Conservation (phyloP, 1,284 basidiomycete species). For the Kwoniella shivajii region DNA sequence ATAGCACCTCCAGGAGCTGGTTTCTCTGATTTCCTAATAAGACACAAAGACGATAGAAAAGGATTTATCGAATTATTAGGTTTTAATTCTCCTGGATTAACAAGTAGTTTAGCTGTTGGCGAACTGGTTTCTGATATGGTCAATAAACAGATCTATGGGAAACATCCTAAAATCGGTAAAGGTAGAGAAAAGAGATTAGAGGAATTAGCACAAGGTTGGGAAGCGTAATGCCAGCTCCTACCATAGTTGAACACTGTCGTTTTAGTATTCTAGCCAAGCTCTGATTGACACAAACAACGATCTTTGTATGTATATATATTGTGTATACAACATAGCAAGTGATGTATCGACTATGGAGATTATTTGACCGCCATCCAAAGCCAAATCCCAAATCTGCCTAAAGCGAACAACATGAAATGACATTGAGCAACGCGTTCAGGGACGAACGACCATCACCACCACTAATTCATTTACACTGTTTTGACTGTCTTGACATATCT, state of each 20-base stretch:
- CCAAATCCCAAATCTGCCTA: too few species aligned
- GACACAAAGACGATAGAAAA: conserved; percentile 40
- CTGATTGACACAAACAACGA: too few species aligned
- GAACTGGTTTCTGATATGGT: conserved; percentile 56
- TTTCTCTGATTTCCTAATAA: conserved; percentile 78
- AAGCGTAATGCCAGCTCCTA: conserved; percentile 7
- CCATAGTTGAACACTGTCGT: too few species aligned
- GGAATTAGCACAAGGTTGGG: conserved; percentile 32
- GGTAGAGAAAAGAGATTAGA: conserved; percentile 11
- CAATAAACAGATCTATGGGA: conserved; percentile 40
- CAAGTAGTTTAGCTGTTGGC: conserved; percentile 57
- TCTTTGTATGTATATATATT: not conserved
- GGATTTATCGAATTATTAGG: conserved; percentile 57
- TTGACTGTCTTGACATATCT: too few species aligned
- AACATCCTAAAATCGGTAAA: not conserved
- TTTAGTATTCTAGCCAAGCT: not conserved
- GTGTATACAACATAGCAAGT: too few species aligned
- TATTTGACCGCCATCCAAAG: too few species aligned
- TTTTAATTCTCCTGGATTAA: conserved; percentile 61
- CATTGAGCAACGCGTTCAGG: too few species aligned
- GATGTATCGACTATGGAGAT: too few species aligned
- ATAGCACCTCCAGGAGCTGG: conserved; percentile 70
- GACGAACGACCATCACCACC: too few species aligned
- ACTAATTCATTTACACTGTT: too few species aligned
- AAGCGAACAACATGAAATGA: too few species aligned